A percentile compares a stretch with the other conserved stretches of the same genome.
phyloP scores from a whole-genome alignment of 2,329 filamentous ascomycete species.

The Ceratocystis eucalypticola region DNA sequence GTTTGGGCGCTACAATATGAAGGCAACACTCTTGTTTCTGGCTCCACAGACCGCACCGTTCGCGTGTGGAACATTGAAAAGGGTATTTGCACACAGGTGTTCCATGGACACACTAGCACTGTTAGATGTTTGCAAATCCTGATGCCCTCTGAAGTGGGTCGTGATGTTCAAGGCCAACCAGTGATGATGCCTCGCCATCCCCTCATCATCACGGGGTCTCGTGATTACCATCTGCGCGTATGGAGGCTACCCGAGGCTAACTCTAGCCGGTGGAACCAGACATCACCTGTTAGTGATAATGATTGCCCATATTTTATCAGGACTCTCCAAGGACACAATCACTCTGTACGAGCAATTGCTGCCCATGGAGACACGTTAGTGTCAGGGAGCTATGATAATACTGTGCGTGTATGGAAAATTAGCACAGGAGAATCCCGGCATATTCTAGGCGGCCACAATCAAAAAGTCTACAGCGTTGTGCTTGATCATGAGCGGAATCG shows the following conservation, averaged over 20 bases:
- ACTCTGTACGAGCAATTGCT: slow-evolving; percentile 91
- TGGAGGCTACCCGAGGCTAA: slow-evolving; percentile 81
- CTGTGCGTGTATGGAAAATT: slow-evolving; percentile 92
- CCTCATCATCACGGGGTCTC: slow-evolving; percentile 90
- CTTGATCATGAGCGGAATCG: slow-evolving; percentile 81
- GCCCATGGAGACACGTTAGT: slow-evolving; percentile 92
- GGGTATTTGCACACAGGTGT: slow-evolving; percentile 84
- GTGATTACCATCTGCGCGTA: slow-evolving; percentile 84
- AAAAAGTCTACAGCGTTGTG: slow-evolving; percentile 96
- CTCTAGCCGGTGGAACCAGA: slow-evolving; percentile 66
- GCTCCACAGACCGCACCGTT: slow-evolving; percentile 92
- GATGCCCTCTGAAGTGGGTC: slow-evolving; percentile 67
- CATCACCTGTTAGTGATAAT: slow-evolving; percentile 52
- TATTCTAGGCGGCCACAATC: slow-evolving; percentile 69
- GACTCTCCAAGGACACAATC: slow-evolving; percentile 69
- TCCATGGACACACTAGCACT: slow-evolving; percentile 94
- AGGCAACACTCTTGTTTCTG: slow-evolving; percentile 86
- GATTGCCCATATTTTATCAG: slow-evolving; percentile 91
- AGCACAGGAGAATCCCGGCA: slow-evolving; percentile 84
- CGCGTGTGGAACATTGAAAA: slow-evolving; percentile 98
- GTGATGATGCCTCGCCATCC: slow-evolving; percentile 90
- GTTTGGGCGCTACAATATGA: slow-evolving; percentile 97
- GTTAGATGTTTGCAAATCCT: slow-evolving; percentile 92
- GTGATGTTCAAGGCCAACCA: slow-evolving; percentile 53
- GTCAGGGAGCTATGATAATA: slow-evolving; percentile 91